Conservation (phyloP, 202 grass and related monocot genomes). For the Elaeis oleifera region DNA sequence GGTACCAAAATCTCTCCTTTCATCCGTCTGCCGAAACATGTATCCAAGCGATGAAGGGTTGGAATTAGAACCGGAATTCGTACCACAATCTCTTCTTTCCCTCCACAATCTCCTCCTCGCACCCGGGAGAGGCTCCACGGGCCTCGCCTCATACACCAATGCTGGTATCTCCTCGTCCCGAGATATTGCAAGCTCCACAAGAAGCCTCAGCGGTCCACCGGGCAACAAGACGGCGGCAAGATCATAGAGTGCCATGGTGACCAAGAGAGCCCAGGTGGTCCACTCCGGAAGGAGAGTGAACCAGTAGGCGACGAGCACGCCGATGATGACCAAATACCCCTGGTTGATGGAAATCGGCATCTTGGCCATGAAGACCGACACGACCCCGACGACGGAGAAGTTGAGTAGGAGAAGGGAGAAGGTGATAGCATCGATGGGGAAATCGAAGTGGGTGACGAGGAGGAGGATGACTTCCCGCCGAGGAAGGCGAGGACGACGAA, state of each 20-base stretch:
- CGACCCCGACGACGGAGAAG: slow-evolving; percentile 43
- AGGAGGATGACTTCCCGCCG: slow-evolving; percentile 61
- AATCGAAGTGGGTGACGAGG: slow-evolving; percentile 44
- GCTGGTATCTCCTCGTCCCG: slow-evolving; percentile 92
- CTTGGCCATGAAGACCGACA: slow-evolving; percentile 48
- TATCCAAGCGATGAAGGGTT: slow-evolving; percentile 18
- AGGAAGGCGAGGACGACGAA: slow-evolving; percentile 58
- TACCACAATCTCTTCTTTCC: slow-evolving; percentile 28
- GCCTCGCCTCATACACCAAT: slow-evolving; percentile 79
- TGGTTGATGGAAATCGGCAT: slow-evolving; percentile 86
- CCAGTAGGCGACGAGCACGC: slow-evolving; percentile 83
- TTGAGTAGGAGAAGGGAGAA: slow-evolving; percentile 67
- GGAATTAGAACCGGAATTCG: slow-evolving; percentile 21
- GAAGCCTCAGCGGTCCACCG: slow-evolving; percentile 65
- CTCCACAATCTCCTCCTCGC: slow-evolving; percentile 59
- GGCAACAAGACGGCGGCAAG: slow-evolving; percentile 82
- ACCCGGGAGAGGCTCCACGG: slow-evolving; percentile 45
- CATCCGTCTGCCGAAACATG: not conserved
- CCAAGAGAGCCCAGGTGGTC: slow-evolving; percentile 84
- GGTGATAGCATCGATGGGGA: slow-evolving; percentile 63
- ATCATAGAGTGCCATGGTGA: slow-evolving; percentile 89
- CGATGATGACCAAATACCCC: slow-evolving; percentile 58
- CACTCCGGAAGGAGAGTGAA: slow-evolving; percentile 90
- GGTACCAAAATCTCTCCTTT: not conserved
- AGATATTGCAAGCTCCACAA: slow-evolving; percentile 72